Evolutionary conservation across 352 stramenopile species (phyloP), one percentile per base, ranked within the genome.

Genomic region (Phytophthora agathidicida): DNA sequence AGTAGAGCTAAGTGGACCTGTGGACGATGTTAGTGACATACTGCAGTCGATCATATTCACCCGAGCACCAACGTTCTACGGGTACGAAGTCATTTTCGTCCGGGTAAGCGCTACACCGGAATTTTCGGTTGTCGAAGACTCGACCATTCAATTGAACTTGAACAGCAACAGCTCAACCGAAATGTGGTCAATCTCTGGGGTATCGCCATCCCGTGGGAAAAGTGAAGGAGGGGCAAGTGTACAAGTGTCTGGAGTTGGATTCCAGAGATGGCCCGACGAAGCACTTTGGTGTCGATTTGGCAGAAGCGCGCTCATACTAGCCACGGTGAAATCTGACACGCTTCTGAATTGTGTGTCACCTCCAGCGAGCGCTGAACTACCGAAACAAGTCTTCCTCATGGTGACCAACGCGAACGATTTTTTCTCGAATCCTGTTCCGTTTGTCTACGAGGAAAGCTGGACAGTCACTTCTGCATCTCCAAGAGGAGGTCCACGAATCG

Each of bases 361-460:
- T 14, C 39, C 51, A 32, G 55, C 30, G 11, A 63, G 47, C 23
- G 14, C 36, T 14, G 59, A 65, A 22, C 59, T 62, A 33, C 65
- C 67, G 7, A 59, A 33, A 0, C 37, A 47, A 35, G 80, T 62
- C 0, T 87, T 77, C 43, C n/a, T 86, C 44, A 81, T 84, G 62
- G 59, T 92, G 14, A 90, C 76, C 1, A 74, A 90, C 36, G 67
- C 62, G 2, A 38, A 71, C 24, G 68, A 60, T 1, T 83, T 83
- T 42, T 90, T 66, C 41, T 88, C 83, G 0, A 93, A 93, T 55
- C 77, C 75, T 7, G 26, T 89, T 19, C 38, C 49, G 13, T 93
- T 75, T 24, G 30, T 52, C 1, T 93, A 89, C 41, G 73, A 88
- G 24, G 36, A 38, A 9, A 51, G 19, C 0, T 92, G 78, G 76